Evolutionary conservation across 1,284 basidiomycete genomes (phyloP), one percentile per base, ranked within the genome.

Genomic region (Microbotryum intermedium): DNA sequence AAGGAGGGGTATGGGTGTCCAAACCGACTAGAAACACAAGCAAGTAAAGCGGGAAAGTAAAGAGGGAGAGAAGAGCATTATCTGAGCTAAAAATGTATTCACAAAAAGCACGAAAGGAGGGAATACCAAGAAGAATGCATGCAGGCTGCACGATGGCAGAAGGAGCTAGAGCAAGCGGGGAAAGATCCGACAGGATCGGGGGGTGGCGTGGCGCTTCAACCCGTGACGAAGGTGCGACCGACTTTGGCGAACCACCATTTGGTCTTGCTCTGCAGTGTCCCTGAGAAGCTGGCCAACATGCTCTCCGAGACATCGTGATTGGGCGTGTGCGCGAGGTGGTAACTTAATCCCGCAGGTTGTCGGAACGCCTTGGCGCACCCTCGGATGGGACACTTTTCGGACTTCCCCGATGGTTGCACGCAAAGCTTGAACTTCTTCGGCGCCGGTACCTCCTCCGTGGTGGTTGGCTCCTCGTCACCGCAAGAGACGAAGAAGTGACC

Each of bases 301-400:
- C 50, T 46, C 39, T 62, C 62, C 8, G 61, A 66, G 46, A 68
- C 54, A 21, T 50, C 50, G 57, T 68, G 67, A 45, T 66, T 64
- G 9, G 52, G 39, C 26, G 67, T 62, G 47, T 68, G 67, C 49
- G 64, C 55, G 21, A 68, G 54, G 54, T 68, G 67, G 46, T 68
- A 68, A 6, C 64, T 65, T 23, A 68, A 57, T 20, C 66, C 66
- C 5, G 67, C 67, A 18, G 61, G 59, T 52, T 68, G 67, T 56
- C 66, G 66, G 53, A 68, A 68, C 21, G 53, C 46, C 58, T 68
- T 68, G 18, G 55, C 54, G 48, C 67, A 68, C 11, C 65, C 48
- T 26, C 39, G 49, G n/a, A 68, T 52, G 5, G 67, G 67, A 47
- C 67, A 68, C 28, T 51, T 28, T 21, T 66, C 48, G 13, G 57